phyloP scores from a whole-genome alignment of 2,329 filamentous ascomycete genomes.

The Penicillium freii region DNA sequence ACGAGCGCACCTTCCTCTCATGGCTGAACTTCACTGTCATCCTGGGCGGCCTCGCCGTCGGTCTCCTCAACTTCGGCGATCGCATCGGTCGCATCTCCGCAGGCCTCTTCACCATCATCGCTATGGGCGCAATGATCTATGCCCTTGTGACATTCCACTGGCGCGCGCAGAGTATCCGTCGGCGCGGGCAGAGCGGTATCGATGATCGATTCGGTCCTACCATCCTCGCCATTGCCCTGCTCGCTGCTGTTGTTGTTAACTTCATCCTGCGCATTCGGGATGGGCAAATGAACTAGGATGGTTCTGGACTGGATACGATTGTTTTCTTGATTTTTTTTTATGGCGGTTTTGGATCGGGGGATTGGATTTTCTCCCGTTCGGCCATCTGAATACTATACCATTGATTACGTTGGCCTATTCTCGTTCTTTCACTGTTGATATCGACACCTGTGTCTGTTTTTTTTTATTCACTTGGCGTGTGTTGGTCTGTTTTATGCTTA shows the following conservation, averaged over 20 bases:
- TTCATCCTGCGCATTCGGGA: conserved; percentile 69
- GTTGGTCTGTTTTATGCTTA: conserved; percentile 5
- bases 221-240: conserved; percentile 77
- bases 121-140: conserved; percentile 94
- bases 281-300: conserved; percentile 17
- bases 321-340: neutral
- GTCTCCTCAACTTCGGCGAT: conserved; percentile 97
- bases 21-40: conserved; percentile 99
- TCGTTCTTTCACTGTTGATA: neutral
- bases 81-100: conserved; percentile 90
- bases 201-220: conserved; percentile 95
- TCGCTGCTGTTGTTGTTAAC: conserved; percentile 91
- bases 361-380: neutral
- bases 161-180: conserved; percentile 87
- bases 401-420: neutral
- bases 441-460: neutral
- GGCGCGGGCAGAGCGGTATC: conserved; percentile 90
- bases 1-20: conserved; percentile 97
- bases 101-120: conserved; percentile 88
- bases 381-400: neutral
- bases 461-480: conserved; percentile 1
- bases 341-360: neutral
- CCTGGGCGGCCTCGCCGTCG: conserved; percentile 91
- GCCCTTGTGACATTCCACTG: conserved; percentile 95
- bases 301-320: neutral